These are phyloP conservation scores for Trichoderma reesei DNA, from an alignment of 495 filamentous ascomycete genomes.

Conservation along the genomic window DNA sequence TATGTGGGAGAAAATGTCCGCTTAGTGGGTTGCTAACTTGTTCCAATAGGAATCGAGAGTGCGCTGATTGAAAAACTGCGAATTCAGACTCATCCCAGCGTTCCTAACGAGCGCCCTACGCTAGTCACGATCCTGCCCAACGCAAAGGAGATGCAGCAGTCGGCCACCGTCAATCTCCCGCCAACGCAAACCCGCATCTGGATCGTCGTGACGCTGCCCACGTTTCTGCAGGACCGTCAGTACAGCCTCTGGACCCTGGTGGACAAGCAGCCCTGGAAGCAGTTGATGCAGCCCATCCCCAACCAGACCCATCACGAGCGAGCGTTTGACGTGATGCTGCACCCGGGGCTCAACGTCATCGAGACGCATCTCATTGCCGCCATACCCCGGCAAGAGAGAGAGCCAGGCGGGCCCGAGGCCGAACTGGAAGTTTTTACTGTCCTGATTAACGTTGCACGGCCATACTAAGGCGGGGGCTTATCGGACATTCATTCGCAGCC, in stretches of 20 bases:
- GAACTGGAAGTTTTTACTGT: constrained; percentile 62
- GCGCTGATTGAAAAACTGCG: constrained; percentile 57
- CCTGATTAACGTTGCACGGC: constrained; percentile 41
- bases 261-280: constrained; percentile 36
- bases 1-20: background rate
- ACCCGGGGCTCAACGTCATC: constrained; percentile 54
- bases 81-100: constrained; percentile 53
- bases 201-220: constrained; percentile 49
- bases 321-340: constrained; percentile 51
- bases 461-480: background rate
- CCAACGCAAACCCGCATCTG: constrained; percentile 54
- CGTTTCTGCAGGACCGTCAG: constrained; percentile 44
- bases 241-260: constrained; percentile 52
- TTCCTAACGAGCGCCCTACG: constrained; percentile 45
- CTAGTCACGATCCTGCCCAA: constrained; percentile 51
- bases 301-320: constrained; percentile 37
- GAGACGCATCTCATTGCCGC: constrained; percentile 57
- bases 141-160: constrained; percentile 52
- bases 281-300: constrained; percentile 30
- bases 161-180: constrained; percentile 55
- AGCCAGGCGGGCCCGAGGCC: constrained; percentile 43
- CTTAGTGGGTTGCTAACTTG: constrained; percentile 11
- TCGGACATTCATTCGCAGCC: too few species aligned
- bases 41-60: constrained; percentile 27
- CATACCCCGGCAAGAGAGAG: constrained; percentile 47